Base-by-base conservation (phyloP, 1,284 basidiomycete genomes). In the Schizophyllum amplum region DNA sequence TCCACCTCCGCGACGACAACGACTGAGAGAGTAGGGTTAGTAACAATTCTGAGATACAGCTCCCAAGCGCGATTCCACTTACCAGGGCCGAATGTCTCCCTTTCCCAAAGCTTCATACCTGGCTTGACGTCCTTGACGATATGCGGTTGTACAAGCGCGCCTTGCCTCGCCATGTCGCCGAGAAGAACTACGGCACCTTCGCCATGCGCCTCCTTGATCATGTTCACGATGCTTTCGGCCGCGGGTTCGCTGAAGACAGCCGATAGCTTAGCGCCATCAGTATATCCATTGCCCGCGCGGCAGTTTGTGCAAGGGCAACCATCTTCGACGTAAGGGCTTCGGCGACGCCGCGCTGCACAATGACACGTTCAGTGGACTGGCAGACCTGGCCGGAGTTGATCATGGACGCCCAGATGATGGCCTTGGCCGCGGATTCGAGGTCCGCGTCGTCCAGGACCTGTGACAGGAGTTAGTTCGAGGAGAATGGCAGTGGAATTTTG, bases 321-420 rank as follows among this genome's bases (percentile, higher is more conserved):
- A 80, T 63, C 20, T 67, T 63, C 4, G 68, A 63, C 25, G 80
- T 67, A 5, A 81, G 68, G 1, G 61, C 56, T 1, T 72, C 67
- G 5, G 75, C 68, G 17, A 72, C 69, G 4, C 65, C 66, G 23
- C 72, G 65, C 62, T 83, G 81, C 6, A 84, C 82, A 53, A 88
- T 77, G 26, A 88, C 75, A 24, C 85, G 80, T 64, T 86, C 84
- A 1, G 83, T 81, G 1, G 83, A 82, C 83, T 87, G 87, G 72
- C 86, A 88, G 53, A 88, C 75, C 71, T 82, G 73, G 5, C 83
- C 82, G 5, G 77, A 83, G 68, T 84, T 78, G 24, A 81, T 63
- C 63, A 87, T 76, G 1, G 81, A 79, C 9, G 82, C 84, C 48
- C 73, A 79, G n/a, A 80, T 72, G 62, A 87, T 79, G 50, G 72